phyloP scores from a whole-genome alignment of 306 rosid species.

The Trifolium subterraneum region DNA sequence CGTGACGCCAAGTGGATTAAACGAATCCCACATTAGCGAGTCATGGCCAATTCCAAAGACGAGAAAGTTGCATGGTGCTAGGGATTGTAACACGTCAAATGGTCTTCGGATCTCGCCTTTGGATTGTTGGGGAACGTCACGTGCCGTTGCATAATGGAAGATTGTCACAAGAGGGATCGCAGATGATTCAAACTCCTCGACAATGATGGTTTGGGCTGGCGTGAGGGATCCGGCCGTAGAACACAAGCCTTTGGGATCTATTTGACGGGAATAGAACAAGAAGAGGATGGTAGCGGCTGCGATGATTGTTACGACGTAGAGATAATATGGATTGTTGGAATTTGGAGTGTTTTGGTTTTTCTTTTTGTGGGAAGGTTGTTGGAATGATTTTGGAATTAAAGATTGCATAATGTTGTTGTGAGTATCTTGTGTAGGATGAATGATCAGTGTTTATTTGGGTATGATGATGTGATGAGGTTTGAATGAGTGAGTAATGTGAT shows the following conservation, averaged over 20 bases:
- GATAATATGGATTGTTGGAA: slow-evolving; percentile 38
- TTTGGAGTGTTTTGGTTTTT: slow-evolving; percentile 23
- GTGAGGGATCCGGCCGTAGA: slow-evolving; percentile 28
- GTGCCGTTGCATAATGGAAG: slow-evolving; percentile 82
- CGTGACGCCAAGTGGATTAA: slow-evolving; percentile 78
- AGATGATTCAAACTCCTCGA: slow-evolving; percentile 35
- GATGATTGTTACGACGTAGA: slow-evolving; percentile 39
- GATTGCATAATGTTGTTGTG: slow-evolving; percentile 42
- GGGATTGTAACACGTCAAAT: slow-evolving; percentile 57
- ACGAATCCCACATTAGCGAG: slow-evolving; percentile 87
- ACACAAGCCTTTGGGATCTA: slow-evolving; percentile 24
- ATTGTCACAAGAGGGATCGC: slow-evolving; percentile 58
- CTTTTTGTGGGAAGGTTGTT: slow-evolving; percentile 42
- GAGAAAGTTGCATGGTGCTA: slow-evolving; percentile 78
- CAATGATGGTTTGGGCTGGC: neutral
- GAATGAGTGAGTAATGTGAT: slow-evolving; percentile 15
- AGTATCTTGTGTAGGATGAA: neutral
- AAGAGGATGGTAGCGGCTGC: slow-evolving; percentile 43
- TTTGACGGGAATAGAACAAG: slow-evolving; percentile 37
- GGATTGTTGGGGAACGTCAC: slow-evolving; percentile 58
- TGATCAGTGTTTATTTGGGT: neutral
- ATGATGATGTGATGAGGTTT: neutral
- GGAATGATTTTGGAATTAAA: slow-evolving; percentile 6
- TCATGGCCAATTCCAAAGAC: slow-evolving; percentile 84
- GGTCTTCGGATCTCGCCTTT: slow-evolving; percentile 56